Evolutionary conservation across 176 grass and related monocot genomes (phyloP), one percentile per base, ranked within the genome.

Genomic region (Aegilops sharonensis): DNA sequence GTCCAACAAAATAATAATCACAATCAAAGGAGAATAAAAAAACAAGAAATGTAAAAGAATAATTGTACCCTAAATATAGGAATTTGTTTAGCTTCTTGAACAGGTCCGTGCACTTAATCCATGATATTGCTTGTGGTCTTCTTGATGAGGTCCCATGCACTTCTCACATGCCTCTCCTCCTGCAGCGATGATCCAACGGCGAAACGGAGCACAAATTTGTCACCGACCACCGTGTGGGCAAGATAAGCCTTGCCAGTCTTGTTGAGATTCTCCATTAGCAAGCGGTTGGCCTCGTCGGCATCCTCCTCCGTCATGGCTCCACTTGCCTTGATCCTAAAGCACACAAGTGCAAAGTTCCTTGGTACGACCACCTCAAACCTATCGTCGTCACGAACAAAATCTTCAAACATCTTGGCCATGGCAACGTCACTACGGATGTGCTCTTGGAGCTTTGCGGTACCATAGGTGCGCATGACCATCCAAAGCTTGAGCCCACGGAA

Each of bases 401-500:
- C 71, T 74, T 74, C 71, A 7, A 74, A 74, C 40, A 74, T 74
- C 71, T 47, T 74, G 40, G 71, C 71, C 71, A 74, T 74, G 40
- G 40, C 71, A 3, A 74, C 40, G 6, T 74, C 71, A 9, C 71
- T 74, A 3, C 71, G 71, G 23, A 74, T 74, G 71, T 74, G 71
- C 12, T 48, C 71, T 24, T 74, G 71, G 40, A 74, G 71, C 40
- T 74, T 74, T 42, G 40, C 40, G 12, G 71, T 74, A 8, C 71
- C 71, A 14, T 74, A 74, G 12, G 71, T 74, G 23, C 71, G 71
- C 71, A 74, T 74, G 40, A 74, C 71, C 71, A 74, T 74, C 71
- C 71, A 74, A 3, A 74, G 71, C 71, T 74, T 74, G n/a, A 74
- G 71, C 40, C 71, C 71, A 27, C 71, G 71, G 71, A 74, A 74